phyloP scores from a whole-genome alignment of 179 eudicot species.

The Kewa caespitosa region DNA sequence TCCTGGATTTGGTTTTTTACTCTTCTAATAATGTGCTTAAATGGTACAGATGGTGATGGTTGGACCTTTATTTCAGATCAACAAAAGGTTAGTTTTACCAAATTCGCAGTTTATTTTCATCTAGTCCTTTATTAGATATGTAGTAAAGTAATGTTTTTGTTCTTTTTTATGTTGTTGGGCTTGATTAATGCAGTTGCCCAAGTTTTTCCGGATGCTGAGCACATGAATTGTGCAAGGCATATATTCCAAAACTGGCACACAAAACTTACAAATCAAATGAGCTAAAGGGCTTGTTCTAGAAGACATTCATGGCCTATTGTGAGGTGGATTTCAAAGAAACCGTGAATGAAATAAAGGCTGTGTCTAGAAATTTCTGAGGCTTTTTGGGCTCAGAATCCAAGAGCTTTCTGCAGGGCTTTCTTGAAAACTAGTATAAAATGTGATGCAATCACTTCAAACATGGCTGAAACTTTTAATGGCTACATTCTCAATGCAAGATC shows the following conservation, averaged over 20 bases:
- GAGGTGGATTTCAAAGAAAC: not conserved
- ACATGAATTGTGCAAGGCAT: not conserved
- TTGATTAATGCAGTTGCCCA: not conserved
- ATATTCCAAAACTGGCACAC: not conserved
- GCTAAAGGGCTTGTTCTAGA: not conserved
- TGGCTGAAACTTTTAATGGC: conserved; percentile 1
- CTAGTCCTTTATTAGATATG: not conserved
- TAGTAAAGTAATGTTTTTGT: not conserved
- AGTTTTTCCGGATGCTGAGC: not conserved
- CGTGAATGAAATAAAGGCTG: not conserved
- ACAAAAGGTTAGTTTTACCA: not conserved
- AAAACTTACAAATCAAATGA: not conserved
- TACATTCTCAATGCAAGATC: conserved; percentile 7
- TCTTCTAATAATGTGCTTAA: not conserved
- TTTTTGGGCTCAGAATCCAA: not conserved
- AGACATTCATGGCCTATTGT: not conserved
- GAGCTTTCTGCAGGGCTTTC: too few relatives aligned
- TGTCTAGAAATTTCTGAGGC: not conserved
- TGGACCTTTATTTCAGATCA: not conserved
- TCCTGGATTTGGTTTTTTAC: not conserved
- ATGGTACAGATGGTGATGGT: not conserved
- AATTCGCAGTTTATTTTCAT: not conserved
- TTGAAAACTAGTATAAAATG: too few relatives aligned
- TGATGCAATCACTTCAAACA: too few relatives aligned
- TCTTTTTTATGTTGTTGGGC: not conserved